Conservation (phyloP, 2,329 filamentous ascomycete genomes). For the Penicillium sp. region DNA sequence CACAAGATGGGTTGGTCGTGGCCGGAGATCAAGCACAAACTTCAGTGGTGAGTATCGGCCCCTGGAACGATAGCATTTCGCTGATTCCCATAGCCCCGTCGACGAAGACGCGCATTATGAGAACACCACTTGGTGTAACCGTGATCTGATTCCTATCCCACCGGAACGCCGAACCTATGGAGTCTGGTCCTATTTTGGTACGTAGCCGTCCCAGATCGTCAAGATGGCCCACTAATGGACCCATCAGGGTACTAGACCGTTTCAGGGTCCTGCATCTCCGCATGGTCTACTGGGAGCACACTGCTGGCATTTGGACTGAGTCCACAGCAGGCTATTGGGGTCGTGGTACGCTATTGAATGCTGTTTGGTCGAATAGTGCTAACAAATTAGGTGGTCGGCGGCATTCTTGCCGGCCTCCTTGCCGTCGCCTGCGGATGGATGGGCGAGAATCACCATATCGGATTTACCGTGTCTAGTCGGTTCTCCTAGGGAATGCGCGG, state of each 20-base stretch:
- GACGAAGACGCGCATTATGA: background rate
- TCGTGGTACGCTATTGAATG: background rate
- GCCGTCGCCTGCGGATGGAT: conserved; percentile 26
- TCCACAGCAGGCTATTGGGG: background rate
- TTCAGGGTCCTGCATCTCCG: conserved; percentile 25
- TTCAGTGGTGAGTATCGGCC: background rate
- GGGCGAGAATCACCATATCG: conserved; percentile 25
- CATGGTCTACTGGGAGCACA: conserved; percentile 28
- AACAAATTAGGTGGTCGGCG: conserved; percentile 7
- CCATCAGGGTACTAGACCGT: conserved; percentile 28
- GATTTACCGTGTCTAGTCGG: conserved; percentile 22
- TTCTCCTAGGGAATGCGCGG: background rate
- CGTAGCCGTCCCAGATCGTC: background rate
- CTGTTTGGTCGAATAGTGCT: background rate
- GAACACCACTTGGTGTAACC: background rate
- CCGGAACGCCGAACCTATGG: background rate
- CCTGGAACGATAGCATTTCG: background rate
- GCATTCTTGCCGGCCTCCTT: conserved; percentile 18
- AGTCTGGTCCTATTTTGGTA: background rate
- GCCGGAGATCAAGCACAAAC: background rate
- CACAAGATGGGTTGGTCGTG: background rate
- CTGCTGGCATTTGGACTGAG: background rate
- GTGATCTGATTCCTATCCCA: background rate
- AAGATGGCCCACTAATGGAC: conserved; percentile 1
- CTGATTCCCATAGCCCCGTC: background rate